Base-by-base conservation (phyloP, 495 filamentous ascomycete species). In the Glutinoglossum americanum region DNA sequence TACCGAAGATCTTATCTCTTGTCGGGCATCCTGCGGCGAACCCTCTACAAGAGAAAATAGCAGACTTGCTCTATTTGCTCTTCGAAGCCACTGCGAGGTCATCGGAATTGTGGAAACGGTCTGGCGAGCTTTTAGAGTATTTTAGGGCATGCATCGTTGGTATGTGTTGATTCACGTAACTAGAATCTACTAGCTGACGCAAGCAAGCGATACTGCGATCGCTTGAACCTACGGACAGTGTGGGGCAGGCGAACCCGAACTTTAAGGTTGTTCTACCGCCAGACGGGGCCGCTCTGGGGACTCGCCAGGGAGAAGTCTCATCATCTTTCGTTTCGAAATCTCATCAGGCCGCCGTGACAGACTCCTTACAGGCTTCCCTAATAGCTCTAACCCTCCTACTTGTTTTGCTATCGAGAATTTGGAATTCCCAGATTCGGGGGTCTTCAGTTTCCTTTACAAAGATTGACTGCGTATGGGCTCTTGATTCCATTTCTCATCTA, bases 1-100 rank as follows among this genome's bases (percentile, higher is more conserved):
- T 60, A n/a, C 58, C 58, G 25, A 56, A 35, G 56, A 28, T 60
- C 5, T 19, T 58, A 19, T 28, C 25, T 8, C 54, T 57, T 9
- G 17, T 60, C 19, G 54, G 28, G 3, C 53, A 28, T 33, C 27
- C 21, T 28, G 13, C 13, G 3, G 35, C 35, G 21, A 35, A 27
- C 11, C n/a, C 17, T 32, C 17, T 60, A 19, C 58, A 41, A 59
- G 58, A 41, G 13, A 39, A 41, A n/a, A n/a, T 57, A 11, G 25
- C 3, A 59, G 58, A 39, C 19, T 13, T 60, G 15, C 27, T 60
- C 11, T 23, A 11, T 19, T 51, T 53, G 17, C 26, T 59, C 57
- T 41, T 59, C 19, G 26, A 35, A 30, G 45, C 25, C 23, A 51
- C 47, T 35, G 27, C 8, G 27, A 25, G 47, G n/a, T 54, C 47